phyloP scores from a whole-genome alignment of 2,329 filamentous ascomycete genomes.

The Xylaria polymorpha region DNA sequence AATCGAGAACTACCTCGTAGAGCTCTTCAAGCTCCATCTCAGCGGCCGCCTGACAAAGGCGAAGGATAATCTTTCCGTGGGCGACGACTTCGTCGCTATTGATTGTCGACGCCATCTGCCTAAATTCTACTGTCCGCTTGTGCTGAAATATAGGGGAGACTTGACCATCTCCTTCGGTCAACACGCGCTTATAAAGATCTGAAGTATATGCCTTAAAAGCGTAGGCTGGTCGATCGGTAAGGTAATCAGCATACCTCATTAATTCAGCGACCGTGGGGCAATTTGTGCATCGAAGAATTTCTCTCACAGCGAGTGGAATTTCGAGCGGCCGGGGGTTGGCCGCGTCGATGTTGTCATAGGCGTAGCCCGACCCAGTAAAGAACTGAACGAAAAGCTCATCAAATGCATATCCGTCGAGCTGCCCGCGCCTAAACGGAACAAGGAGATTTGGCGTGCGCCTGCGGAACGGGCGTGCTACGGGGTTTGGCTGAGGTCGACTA shows the following conservation, averaged over 20 bases:
- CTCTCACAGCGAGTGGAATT: conserved; percentile 17
- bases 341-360: neutral
- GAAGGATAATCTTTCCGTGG: conserved; percentile 17
- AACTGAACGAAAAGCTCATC: neutral
- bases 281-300: conserved; percentile 19
- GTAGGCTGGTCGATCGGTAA: conserved; percentile 22
- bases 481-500: neutral
- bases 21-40: conserved; percentile 9
- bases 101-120: conserved; percentile 41
- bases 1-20: conserved; percentile 34
- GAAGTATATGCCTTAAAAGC: conserved; percentile 14
- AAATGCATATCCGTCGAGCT: conserved; percentile 35
- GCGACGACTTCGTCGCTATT: conserved; percentile 40
- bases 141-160: neutral
- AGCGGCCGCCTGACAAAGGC: conserved; percentile 34
- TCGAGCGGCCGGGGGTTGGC: neutral
- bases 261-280: conserved; percentile 17
- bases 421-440: conserved; percentile 34
- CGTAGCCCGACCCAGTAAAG: conserved; percentile 7
- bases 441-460: neutral
- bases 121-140: conserved; percentile 44
- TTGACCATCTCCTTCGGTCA: too few species aligned
- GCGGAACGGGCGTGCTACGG: neutral
- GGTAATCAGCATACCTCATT: accelerated
- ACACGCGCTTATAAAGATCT: neutral